A percentile compares a stretch with the other conserved stretches of the same genome.
phyloP scores from a whole-genome alignment of 371 early-diverging fungal genomes.

The Rhizopus delemar region DNA sequence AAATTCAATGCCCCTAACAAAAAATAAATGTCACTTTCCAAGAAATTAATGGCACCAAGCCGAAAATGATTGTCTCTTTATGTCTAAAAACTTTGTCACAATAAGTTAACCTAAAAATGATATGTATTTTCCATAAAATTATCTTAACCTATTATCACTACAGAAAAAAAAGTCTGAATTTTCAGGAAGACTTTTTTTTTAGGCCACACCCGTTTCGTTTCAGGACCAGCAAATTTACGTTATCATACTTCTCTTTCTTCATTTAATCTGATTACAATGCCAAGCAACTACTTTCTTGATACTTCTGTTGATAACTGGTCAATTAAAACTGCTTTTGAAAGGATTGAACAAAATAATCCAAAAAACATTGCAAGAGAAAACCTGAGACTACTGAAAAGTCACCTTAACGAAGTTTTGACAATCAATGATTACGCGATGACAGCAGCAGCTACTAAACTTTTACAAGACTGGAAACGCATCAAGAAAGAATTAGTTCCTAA shows the following conservation, averaged over 20 bases:
- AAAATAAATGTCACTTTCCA: too few relatives aligned
- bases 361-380: constrained; percentile 6
- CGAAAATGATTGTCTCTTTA: too few relatives aligned
- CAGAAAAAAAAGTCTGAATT: too few relatives aligned
- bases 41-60: too few relatives aligned
- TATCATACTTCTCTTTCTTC: constrained; percentile 3
- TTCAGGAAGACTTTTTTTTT: too few relatives aligned
- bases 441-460: constrained; percentile 4
- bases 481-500: constrained; percentile 7
- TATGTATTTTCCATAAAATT: too few relatives aligned
- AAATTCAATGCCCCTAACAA: too few relatives aligned
- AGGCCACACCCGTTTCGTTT: constrained; percentile 1
- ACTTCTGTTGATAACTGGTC: constrained; percentile 8
- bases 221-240: constrained; percentile 2
- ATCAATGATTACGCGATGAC: constrained; percentile 4
- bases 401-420: constrained; percentile 5
- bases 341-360: constrained; percentile 9
- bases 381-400: constrained; percentile 5
- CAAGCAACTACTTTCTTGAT: constrained; percentile 7
- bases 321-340: constrained; percentile 9
- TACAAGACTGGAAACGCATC: constrained; percentile 4
- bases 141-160: too few relatives aligned
- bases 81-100: too few relatives aligned
- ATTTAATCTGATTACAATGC: constrained; percentile 2
- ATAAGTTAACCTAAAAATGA: too few relatives aligned